Conservation (phyloP, 2,329 filamentous ascomycete species). For the Alternaria gaisen region DNA sequence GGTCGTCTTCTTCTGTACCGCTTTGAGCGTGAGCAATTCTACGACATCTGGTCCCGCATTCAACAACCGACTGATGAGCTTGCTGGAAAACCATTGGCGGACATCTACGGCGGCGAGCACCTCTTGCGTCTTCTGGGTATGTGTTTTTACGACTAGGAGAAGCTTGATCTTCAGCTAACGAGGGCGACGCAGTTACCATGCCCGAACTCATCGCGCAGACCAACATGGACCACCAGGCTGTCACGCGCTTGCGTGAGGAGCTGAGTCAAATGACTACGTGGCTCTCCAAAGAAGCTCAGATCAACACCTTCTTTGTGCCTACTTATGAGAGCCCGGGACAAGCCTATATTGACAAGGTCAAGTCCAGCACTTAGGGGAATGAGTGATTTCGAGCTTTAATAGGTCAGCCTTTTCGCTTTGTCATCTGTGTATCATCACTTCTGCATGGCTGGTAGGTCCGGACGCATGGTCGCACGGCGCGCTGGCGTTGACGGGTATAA, state of each 20-base stretch:
- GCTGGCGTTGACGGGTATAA: slow-evolving; percentile 17
- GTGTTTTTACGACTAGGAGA: slow-evolving; percentile 33
- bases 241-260: slow-evolving; percentile 87
- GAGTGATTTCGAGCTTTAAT: neutral
- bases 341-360: slow-evolving; percentile 76
- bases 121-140: slow-evolving; percentile 86
- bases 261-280: slow-evolving; percentile 85
- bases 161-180: neutral
- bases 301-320: slow-evolving; percentile 77
- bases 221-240: slow-evolving; percentile 95
- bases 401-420: neutral
- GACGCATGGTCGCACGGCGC: slow-evolving; percentile 20
- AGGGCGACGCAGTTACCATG: slow-evolving; percentile 72
- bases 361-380: slow-evolving; percentile 36
- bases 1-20: slow-evolving; percentile 91
- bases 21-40: slow-evolving; percentile 90
- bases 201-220: slow-evolving; percentile 96
- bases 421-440: slow-evolving; percentile 22
- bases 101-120: slow-evolving; percentile 94
- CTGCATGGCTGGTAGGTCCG: slow-evolving; percentile 20
- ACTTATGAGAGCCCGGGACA: slow-evolving; percentile 77
- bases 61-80: slow-evolving; percentile 67
- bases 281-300: slow-evolving; percentile 74
- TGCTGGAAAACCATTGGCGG: slow-evolving; percentile 74
- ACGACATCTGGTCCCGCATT: slow-evolving; percentile 77